Percentiles rank a stretch among this genome's conserved stretches.
These are phyloP conservation scores for Geotrichum aggregatum DNA, from an alignment of 1,139 yeast species.

Conservation along the genomic window DNA sequence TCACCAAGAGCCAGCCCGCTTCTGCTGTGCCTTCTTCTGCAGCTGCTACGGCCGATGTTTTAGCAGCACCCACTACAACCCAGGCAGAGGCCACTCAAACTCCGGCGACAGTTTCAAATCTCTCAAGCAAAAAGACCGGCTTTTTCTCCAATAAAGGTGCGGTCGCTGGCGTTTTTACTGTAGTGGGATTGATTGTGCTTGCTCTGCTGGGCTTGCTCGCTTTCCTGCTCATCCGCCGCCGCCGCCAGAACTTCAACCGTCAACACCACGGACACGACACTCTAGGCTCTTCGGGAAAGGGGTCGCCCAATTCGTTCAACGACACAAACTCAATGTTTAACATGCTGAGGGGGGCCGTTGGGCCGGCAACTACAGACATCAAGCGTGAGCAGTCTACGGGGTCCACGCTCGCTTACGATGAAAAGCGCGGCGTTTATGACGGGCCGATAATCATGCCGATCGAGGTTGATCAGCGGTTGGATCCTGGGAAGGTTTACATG, in stretches of 20 bases:
- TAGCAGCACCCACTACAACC: constrained; percentile 21
- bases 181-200: constrained; percentile 54
- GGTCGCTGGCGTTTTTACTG: constrained; percentile 72
- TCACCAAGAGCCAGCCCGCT: constrained; percentile 14
- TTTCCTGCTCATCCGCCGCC: constrained; percentile 29
- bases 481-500: constrained; percentile 61
- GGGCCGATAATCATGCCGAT: constrained; percentile 46
- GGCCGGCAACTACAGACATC: constrained; percentile 14
- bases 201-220: constrained; percentile 40
- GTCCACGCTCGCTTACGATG: constrained; percentile 12
- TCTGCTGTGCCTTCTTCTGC: constrained; percentile 19
- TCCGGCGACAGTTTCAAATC: constrained; percentile 33
- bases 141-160: constrained; percentile 58
- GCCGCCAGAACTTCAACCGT: constrained; percentile 26
- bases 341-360: constrained; percentile 18
- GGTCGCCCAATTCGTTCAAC: constrained; percentile 14
- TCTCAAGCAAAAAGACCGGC: constrained; percentile 12
- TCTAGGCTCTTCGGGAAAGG: constrained; percentile 20
- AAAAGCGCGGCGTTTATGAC: constrained; percentile 9
- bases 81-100: constrained; percentile 40
- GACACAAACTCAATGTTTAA: constrained; percentile 15
- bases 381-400: constrained; percentile 13
- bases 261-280: constrained; percentile 22
- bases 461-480: constrained; percentile 60
- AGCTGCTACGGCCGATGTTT: constrained; percentile 20